Evolutionary conservation across 208 protist species (phyloP), one percentile per base, ranked within the genome.

Genomic region (Sergeia podlipaevii): DNA sequence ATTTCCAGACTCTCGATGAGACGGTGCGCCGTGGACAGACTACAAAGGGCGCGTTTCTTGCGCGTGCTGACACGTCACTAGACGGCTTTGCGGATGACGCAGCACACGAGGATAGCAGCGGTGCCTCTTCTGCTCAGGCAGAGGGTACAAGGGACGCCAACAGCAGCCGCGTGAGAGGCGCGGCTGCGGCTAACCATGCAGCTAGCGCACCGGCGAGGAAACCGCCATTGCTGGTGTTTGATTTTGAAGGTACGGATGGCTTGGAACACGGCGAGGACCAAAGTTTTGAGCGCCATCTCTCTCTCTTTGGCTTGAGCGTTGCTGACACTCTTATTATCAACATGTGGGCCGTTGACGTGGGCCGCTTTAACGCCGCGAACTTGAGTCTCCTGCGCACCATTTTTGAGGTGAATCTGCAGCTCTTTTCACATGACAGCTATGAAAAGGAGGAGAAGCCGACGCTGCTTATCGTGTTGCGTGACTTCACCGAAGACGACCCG

Each of bases 241-340:
- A 99, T 60, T 96, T 98, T 51, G 97, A 99, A 49, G 97, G 97
- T 58, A 98, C 96, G 2, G 97, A 99, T 64, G 85, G 89, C 42
- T 66, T 96, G 43, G 97, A 98, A 70, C 83, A 97, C 20, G 96
- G 96, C 26, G 97, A 98, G 63, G 86, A 98, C 58, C 90, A 95
- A 48, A 89, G 75, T 44, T 98, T 98, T 65, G 97, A 99, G 72
- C 85, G 96, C 32, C 97, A 99, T 62, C 87, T 95, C 15, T 96
- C 95, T 7, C 89, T 99, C 26, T 99, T 99, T 71, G 96, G 96
- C 5, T 74, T 99, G 15, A 93, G 94, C 30, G 54, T 98, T 10
- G 86, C 96, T 0, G 96, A 98, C 55, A 96, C 97, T 5, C 84
- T 99, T 18, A 91, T 99, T 21, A 89, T 99, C 39, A 99, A 99